These are phyloP conservation scores for Furcasterigmium sp. DNA, from an alignment of 2,329 filamentous ascomycete species.

Conservation along the genomic window DNA sequence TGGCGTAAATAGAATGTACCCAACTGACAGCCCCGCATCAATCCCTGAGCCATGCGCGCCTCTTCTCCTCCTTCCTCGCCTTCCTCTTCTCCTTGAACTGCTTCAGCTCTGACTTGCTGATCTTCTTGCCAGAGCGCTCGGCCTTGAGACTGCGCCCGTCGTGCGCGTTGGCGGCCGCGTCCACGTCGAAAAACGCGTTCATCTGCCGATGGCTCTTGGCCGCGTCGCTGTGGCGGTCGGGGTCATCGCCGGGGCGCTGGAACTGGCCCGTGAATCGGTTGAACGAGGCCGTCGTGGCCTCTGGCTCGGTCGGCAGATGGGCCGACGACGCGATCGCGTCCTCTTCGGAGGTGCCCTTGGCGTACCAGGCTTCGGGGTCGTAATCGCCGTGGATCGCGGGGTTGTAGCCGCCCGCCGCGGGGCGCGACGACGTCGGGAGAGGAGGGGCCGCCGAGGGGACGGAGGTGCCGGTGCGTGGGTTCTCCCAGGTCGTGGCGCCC, in stretches of 20 bases:
- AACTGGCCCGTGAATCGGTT: conserved; percentile 87
- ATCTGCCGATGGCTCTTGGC: conserved; percentile 84
- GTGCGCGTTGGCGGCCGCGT: conserved; percentile 86
- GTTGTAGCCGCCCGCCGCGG: conserved; percentile 74
- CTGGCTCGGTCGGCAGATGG: conserved; percentile 18
- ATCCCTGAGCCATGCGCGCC: conserved; percentile 84
- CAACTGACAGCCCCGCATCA: conserved; percentile 36
- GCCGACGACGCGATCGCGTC: conserved; percentile 13
- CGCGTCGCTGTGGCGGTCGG: conserved; percentile 79
- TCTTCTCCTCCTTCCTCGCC: conserved; percentile 90
- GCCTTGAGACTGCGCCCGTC: conserved; percentile 88
- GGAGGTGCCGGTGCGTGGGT: conserved; percentile 58
- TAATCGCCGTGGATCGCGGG: conserved; percentile 95
- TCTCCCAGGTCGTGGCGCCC: conserved; percentile 74
- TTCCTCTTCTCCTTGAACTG: conserved; percentile 85
- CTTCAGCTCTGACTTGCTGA: conserved; percentile 81
- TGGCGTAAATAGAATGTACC: neutral
- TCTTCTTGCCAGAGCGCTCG: conserved; percentile 79
- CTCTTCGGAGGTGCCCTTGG: conserved; percentile 46
- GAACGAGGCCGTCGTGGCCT: conserved; percentile 70
- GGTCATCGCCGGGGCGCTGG: conserved; percentile 61
- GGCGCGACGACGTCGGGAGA: conserved; percentile 27
- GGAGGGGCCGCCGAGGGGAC: conserved; percentile 22
- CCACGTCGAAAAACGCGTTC: conserved; percentile 93
- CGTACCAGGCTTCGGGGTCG: conserved; percentile 94